These are phyloP conservation scores for Fraxinus paxiana DNA, from an alignment of 305 asterid genomes.

Conservation along the genomic window DNA sequence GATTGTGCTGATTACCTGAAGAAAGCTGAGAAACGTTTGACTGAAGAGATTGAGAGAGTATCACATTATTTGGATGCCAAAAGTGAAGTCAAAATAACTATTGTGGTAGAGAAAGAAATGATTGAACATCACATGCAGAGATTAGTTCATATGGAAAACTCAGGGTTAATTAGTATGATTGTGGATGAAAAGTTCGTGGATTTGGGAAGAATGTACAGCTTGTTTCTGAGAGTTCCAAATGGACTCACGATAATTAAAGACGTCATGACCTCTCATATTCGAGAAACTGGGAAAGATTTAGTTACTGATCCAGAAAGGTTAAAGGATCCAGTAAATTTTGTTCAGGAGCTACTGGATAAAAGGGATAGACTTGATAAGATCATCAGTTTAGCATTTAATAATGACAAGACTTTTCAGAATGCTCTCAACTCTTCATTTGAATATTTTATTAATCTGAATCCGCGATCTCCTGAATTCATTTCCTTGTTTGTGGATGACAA, in stretches of 20 bases:
- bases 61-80: constrained; percentile 41
- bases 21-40: constrained; percentile 47
- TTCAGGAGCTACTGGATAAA: constrained; percentile 44
- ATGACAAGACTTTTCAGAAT: constrained; percentile 30
- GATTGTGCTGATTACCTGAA: constrained; percentile 51
- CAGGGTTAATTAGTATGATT: constrained; percentile 48
- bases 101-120: constrained; percentile 49
- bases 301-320: constrained; percentile 51
- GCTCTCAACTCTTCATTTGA: constrained; percentile 33
- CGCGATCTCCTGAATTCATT: constrained; percentile 30
- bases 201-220: constrained; percentile 47
- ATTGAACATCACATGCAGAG: constrained; percentile 42
- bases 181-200: constrained; percentile 45
- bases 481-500: constrained; percentile 31
- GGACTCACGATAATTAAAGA: constrained; percentile 41
- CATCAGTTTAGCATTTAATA: constrained; percentile 24
- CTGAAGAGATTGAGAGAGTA: constrained; percentile 53
- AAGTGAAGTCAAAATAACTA: constrained; percentile 47
- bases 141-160: constrained; percentile 47
- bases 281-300: constrained; percentile 46
- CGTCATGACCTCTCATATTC: constrained; percentile 46
- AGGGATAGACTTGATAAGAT: constrained; percentile 44
- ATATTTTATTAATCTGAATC: constrained; percentile 31
- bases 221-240: constrained; percentile 42
- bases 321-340: constrained; percentile 51